A percentile compares a stretch with the other conserved stretches of the same genome.
These are phyloP conservation scores for Tritrichomonas musculus DNA, from an alignment of 208 protist genomes.

Conservation along the genomic window DNA sequence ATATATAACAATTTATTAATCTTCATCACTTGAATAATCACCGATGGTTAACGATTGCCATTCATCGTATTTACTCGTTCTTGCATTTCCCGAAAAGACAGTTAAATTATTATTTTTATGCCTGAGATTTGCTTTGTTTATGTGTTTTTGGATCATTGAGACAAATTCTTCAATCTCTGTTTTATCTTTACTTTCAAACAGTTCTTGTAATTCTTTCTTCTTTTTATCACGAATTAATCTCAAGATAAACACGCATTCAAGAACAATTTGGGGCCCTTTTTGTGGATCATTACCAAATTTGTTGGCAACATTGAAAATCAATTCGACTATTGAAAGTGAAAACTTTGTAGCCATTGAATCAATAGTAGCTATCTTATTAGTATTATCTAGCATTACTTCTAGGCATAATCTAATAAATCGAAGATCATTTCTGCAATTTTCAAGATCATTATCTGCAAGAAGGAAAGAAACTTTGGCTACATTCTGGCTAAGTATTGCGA, in stretches of 20 bases:
- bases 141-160: neutral
- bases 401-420: neutral
- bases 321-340: too few species aligned
- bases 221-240: too few species aligned
- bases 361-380: too few species aligned
- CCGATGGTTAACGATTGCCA: neutral
- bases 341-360: too few species aligned
- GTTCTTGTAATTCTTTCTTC: neutral
- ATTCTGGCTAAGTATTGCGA: neutral
- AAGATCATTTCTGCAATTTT: neutral
- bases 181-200: neutral
- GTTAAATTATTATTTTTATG: neutral
- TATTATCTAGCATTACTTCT: neutral
- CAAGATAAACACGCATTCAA: too few species aligned
- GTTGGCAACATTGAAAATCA: too few species aligned
- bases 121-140: neutral
- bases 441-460: neutral
- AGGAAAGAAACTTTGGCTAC: neutral
- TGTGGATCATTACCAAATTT: too few species aligned
- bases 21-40: too few species aligned
- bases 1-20: too few species aligned
- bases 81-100: neutral
- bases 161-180: neutral
- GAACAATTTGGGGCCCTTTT: too few species aligned
- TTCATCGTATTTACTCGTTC: neutral